phyloP scores from a whole-genome alignment of 441 rosid species.

The Dalechampia spathulata region DNA sequence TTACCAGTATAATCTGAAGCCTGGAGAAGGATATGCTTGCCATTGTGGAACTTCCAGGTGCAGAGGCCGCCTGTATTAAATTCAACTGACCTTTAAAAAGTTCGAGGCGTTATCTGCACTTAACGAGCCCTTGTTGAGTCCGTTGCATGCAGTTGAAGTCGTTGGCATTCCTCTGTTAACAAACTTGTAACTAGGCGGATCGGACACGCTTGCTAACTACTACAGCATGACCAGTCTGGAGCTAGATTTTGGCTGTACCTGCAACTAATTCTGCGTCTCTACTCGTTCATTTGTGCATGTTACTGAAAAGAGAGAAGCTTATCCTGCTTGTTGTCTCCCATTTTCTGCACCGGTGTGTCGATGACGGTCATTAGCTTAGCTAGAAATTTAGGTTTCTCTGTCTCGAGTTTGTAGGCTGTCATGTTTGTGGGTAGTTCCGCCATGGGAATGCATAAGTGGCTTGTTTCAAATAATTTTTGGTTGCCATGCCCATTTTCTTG shows the following conservation, averaged over 20 bases:
- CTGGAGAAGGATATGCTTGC: slow-evolving; percentile 57
- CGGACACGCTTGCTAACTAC: too few species aligned
- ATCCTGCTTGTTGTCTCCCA: background rate
- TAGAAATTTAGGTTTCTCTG: slow-evolving; percentile 3
- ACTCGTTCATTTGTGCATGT: background rate
- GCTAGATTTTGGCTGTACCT: background rate
- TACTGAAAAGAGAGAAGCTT: background rate
- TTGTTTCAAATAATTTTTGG: slow-evolving; percentile 6
- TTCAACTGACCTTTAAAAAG: background rate
- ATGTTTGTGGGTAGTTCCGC: background rate
- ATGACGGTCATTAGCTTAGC: background rate
- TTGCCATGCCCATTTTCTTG: background rate
- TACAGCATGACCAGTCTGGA: too few species aligned
- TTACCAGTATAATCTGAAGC: slow-evolving; percentile 41
- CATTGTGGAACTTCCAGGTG: slow-evolving; percentile 63
- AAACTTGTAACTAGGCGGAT: background rate
- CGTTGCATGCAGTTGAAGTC: background rate
- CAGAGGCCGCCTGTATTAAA: slow-evolving; percentile 55
- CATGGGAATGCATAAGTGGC: slow-evolving; percentile 5
- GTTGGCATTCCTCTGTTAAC: background rate
- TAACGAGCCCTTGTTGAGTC: background rate
- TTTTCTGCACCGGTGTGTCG: background rate
- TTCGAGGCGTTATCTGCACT: background rate
- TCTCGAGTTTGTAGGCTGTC: slow-evolving; percentile 5
- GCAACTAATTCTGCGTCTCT: background rate